Base-by-base conservation (phyloP, 176 grass and related monocot species). In the Paspalum notatum region DNA sequence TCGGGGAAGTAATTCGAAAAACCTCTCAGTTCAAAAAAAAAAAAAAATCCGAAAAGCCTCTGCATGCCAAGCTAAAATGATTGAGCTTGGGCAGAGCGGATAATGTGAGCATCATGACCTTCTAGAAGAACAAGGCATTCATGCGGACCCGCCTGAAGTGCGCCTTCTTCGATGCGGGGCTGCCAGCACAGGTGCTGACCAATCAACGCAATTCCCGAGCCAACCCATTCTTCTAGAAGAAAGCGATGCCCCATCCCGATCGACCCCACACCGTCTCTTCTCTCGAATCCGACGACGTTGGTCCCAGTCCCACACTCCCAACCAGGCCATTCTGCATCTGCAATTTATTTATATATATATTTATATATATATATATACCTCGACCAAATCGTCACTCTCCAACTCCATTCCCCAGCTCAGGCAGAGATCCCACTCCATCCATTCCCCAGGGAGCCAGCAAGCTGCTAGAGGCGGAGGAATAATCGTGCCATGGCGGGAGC, bases 401-500 rank as follows among this genome's bases (percentile, higher is more conserved):
- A 24, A 53, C 72, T 12, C 20, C 2, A 20, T n/a, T 66, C 38
- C 38, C 1, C 52, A 56, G 51, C 51, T 55, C 27, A 20, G 13
- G 60, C 60, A 2, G 24, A 44, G 5, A 32, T 22, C 42, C 32
- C 22, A 16, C 74, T 47, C 4, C 38, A 25, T 42, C 50, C n/a
- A n/a, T 27, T 38, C 32, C 16, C 52, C n/a, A 9, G 39, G 24
- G 54, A 11, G 12, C 1, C 11, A 20, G 7, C 39, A 18, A 26
- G n/a, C n/a, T n/a, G n/a, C 16, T 39, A 13, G 12, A 46, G 15
- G 6, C 13, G 37, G 2, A 37, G 15, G 15, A 10, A 21, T n/a
- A n/a, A n/a, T n/a, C n/a, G n/a, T n/a, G n/a, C 20, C n/a, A 84
- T 84, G 82, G 63, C 73, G 26, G 82, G 47, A 43, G 71, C 80